These are phyloP conservation scores for Epithele typhae DNA, from an alignment of 768 basidiomycete genomes.

Conservation along the genomic window DNA sequence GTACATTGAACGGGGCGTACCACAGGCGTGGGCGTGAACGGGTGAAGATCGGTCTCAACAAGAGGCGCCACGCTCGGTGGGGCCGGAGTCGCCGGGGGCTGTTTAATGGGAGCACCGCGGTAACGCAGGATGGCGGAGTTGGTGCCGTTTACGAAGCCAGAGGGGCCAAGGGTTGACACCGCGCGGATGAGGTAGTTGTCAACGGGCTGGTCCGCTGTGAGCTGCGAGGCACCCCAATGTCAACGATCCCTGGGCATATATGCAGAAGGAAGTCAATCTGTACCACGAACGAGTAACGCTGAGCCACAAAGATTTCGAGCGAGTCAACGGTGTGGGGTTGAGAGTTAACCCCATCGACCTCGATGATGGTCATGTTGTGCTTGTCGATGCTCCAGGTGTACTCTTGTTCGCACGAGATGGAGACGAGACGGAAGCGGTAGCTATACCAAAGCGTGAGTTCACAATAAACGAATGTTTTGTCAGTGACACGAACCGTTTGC, in stretches of 20 bases:
- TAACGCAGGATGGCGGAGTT: constrained; percentile 46
- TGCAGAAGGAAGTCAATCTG: too few species aligned
- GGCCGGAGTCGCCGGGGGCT: constrained; percentile 25
- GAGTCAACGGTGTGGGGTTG: constrained; percentile 36
- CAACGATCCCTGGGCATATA: too few species aligned
- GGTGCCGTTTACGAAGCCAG: constrained; percentile 29
- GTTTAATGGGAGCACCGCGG: constrained; percentile 28
- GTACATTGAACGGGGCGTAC: too few species aligned
- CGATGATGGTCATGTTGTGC: constrained; percentile 43
- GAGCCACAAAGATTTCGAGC: constrained; percentile 43
- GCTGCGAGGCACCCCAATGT: background rate
- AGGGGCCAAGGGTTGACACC: constrained; percentile 11
- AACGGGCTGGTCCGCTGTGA: constrained; percentile 18
- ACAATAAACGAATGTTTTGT: too few species aligned
- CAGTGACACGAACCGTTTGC: constrained; percentile 15
- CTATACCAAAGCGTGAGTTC: too few species aligned
- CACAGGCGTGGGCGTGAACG: constrained; percentile 7
- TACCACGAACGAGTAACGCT: constrained; percentile 48
- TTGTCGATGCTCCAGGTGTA: constrained; percentile 40
- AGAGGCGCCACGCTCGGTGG: constrained; percentile 7
- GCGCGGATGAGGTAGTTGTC: constrained; percentile 20
- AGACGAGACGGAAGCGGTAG: constrained; percentile 36
- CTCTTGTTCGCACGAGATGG: constrained; percentile 41
- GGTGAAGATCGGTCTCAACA: constrained; percentile 13
- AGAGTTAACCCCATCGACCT: constrained; percentile 39